Conservation (phyloP, 371 early-diverging fungal genomes). For the Mucor lusitanicus region DNA sequence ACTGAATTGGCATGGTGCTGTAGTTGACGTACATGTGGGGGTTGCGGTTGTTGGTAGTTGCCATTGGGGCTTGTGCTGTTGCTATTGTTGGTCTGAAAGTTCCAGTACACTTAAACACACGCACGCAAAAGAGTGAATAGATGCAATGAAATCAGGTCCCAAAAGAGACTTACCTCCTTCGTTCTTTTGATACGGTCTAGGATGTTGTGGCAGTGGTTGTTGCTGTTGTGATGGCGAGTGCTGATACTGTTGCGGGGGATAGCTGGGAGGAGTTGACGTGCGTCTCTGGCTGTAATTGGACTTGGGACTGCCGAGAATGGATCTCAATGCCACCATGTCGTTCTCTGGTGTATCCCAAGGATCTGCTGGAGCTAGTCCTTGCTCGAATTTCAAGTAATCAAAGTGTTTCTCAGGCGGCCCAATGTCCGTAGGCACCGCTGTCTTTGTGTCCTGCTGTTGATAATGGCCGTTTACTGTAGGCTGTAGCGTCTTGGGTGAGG, state of each 20-base stretch:
- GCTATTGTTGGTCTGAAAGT: slow-evolving; percentile 5
- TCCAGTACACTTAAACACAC: slow-evolving; percentile 15
- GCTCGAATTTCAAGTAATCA: slow-evolving; percentile 71
- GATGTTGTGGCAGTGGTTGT: slow-evolving; percentile 10
- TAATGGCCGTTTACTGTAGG: not conserved
- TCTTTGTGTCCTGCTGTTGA: not conserved
- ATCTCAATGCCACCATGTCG: slow-evolving; percentile 54
- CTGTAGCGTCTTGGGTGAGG: slow-evolving; percentile 6
- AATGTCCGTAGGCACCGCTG: not conserved
- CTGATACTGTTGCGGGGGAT: slow-evolving; percentile 1
- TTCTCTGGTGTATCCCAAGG: slow-evolving; percentile 73
- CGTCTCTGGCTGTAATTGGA: slow-evolving; percentile 6
- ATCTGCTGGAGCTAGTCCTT: slow-evolving; percentile 69
- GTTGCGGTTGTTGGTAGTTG: slow-evolving; percentile 11
- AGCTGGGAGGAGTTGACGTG: slow-evolving; percentile 8
- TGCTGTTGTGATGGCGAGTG: slow-evolving; percentile 11
- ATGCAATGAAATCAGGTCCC: too few relatives aligned
- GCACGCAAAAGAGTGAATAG: not conserved
- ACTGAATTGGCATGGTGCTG: slow-evolving; percentile 4
- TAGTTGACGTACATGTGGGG: not conserved
- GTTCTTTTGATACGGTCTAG: slow-evolving; percentile 23
- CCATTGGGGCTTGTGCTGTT: not conserved
- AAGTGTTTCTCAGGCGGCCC: slow-evolving; percentile 26
- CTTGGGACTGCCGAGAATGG: slow-evolving; percentile 36
- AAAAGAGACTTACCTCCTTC: slow-evolving; percentile 23